Evolutionary conservation across 768 basidiomycete genomes (phyloP), one percentile per base, ranked within the genome.

Genomic region (Tylopilus subfusipes): DNA sequence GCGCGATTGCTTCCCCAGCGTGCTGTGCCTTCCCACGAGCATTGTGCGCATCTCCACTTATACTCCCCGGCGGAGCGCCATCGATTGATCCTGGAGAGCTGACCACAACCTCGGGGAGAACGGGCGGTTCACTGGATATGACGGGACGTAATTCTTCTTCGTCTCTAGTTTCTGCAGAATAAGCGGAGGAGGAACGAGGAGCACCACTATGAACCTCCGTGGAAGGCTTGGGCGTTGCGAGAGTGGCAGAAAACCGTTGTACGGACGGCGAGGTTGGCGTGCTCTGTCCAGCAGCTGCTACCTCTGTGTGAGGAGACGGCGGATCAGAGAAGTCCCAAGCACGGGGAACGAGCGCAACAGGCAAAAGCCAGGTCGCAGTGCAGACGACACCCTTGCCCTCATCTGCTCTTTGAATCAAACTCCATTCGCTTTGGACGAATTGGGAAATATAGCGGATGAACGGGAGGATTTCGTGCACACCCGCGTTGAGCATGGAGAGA

Each of bases 301-400:
- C 27, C 52, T 67, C 64, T 36, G 52, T 22, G 69, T 68, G 42
- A 73, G 54, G 73, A 40, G 76, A 72, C 0, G 54, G 55, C 7
- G 74, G 68, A 33, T 83, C 74, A 50, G 82, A 54, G 55, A 82
- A 92, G 67, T 93, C 90, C 90, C 90, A 93, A 34, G 90, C 74
- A 24, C 85, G 85, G 38, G 90, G 85, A 45, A 87, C 82, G 72
- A 92, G 74, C 4, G 90, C 90, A 48, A 83, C 81, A 21, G 90
- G 90, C 78, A 92, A 81, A 47, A 91, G 79, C 88, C 92, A 94
- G n/a, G 92, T 95, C 7, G 92, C 87, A 46, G 90, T 87, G 64
- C 92, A 91, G 31, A 94, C 84, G 34, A 93, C 93, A 19, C 92
- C 92, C 62, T 82, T 68, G 1, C 92, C 91, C 48, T 73, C 63